Base-by-base conservation (phyloP, 495 filamentous ascomycete genomes). In the Xylaria acuta region DNA sequence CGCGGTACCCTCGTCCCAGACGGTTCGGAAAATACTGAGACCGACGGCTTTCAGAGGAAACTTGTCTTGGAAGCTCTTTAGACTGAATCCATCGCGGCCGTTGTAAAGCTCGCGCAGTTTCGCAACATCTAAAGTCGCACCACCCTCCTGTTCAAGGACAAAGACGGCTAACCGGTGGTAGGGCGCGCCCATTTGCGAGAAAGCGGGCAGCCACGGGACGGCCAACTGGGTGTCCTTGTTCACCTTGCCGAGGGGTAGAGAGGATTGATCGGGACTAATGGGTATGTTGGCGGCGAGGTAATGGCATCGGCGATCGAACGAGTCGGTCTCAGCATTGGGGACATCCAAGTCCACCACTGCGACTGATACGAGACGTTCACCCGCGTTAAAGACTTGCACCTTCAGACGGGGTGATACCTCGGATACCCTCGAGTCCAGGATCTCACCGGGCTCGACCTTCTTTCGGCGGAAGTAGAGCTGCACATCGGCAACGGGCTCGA, bases 311-410 rank as follows among this genome's bases (percentile, higher is more conserved):
- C 90, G 92, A 45, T 86, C 86, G 83, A 97, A 99, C 7, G 83
- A 80, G 82, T 98, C 92, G n/a, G 83, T 86, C 73, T 92, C 89
- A 27, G 90, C 76, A 66, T 94, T 89, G 58, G 96, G 96, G 6
- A 99, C 93, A 84, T 99, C 96, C 11, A 94, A 84, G 78, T 99
- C 95, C 38, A 98, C 85, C 38, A 98, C 92, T 0, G 89, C 94
- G 34, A 98, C 86, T 2, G 92, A 93, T 72, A 95, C 90, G 9
- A 97, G 87, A 74, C 92, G 91, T 77, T 93, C 86, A 49, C 94
- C 94, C 54, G 86, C 82, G 77, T 95, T 90, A 77, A 97, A 98
- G 30, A 92, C 86, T 77, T 97, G 95, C 30, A 98, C 89, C 69
- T 88, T 91, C 64, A 99, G 84, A 51, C 90, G 92, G 0, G 94